Conservation (phyloP, 495 filamentous ascomycete genomes). For the Lepidopterella palustris region DNA sequence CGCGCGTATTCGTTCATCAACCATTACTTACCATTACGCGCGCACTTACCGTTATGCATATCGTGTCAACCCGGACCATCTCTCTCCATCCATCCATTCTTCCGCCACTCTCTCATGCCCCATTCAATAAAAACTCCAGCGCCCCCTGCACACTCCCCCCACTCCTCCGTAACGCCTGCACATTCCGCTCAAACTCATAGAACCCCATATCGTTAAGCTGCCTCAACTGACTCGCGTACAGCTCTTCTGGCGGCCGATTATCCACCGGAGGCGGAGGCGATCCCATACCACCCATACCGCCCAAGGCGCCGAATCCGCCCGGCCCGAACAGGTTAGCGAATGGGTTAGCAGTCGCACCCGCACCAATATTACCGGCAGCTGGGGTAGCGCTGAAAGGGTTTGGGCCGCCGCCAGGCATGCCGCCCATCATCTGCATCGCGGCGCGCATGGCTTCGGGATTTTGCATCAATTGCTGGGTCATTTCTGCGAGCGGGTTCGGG, state of each 20-base stretch:
- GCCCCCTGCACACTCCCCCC: slow-evolving; percentile 95
- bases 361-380: background rate
- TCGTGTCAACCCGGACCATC: background rate
- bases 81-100: too few relatives aligned
- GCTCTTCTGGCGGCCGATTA: slow-evolving; percentile 84
- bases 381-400: background rate
- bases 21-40: too few relatives aligned
- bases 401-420: slow-evolving; percentile 37
- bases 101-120: slow-evolving; percentile 1
- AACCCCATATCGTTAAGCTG: slow-evolving; percentile 99
- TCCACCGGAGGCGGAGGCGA: slow-evolving; percentile 55
- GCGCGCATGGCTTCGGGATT: slow-evolving; percentile 38
- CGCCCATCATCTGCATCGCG: slow-evolving; percentile 45
- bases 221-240: slow-evolving; percentile 81
- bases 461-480: slow-evolving; percentile 38
- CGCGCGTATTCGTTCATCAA: too few relatives aligned
- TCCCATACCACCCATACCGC: background rate
- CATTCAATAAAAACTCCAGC: slow-evolving; percentile 64
- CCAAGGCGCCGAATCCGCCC: slow-evolving; percentile 5
- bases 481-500: slow-evolving; percentile 39
- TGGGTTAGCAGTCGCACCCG: slow-evolving; percentile 15
- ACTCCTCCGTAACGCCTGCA: slow-evolving; percentile 77
- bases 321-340: slow-evolving; percentile 22
- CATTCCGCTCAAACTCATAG: slow-evolving; percentile 90
- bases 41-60: too few relatives aligned